Evolutionary conservation across 176 grass and related monocot genomes (phyloP).

Genomic region (Oryza officinalis): DNA sequence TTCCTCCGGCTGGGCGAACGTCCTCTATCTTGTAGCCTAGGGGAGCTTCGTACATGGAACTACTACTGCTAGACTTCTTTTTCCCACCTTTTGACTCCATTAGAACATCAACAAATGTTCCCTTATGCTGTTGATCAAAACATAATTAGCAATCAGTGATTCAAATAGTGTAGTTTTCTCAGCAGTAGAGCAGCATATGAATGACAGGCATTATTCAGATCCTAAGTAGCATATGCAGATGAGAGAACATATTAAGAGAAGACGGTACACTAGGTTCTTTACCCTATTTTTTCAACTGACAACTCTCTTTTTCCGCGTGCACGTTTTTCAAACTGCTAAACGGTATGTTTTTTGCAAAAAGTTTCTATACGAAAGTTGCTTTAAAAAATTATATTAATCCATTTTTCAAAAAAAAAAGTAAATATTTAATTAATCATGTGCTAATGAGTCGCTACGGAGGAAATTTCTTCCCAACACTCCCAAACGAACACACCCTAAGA

Average conservation of each 20-base stretch:
- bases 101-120: slow-evolving; percentile 68
- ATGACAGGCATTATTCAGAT: background rate
- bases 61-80: slow-evolving; percentile 78
- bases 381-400: too few species aligned
- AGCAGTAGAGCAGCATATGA: background rate
- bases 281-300: too few species aligned
- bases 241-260: background rate
- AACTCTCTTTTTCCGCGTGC: too few species aligned
- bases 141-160: background rate
- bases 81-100: slow-evolving; percentile 95
- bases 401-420: too few species aligned
- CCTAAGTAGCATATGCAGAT: background rate
- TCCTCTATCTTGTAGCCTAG: slow-evolving; percentile 96
- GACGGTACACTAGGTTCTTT: background rate
- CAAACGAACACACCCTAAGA: too few species aligned
- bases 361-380: too few species aligned
- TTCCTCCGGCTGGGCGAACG: slow-evolving; percentile 86
- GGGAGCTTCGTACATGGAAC: slow-evolving; percentile 80
- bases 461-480: too few species aligned
- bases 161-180: background rate
- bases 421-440: too few species aligned
- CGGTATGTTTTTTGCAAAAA: too few species aligned
- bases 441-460: too few species aligned
- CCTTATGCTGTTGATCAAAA: slow-evolving; percentile 24
- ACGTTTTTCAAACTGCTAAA: too few species aligned